phyloP scores from a whole-genome alignment of 148 eudicot species.

The Cornus controversa region DNA sequence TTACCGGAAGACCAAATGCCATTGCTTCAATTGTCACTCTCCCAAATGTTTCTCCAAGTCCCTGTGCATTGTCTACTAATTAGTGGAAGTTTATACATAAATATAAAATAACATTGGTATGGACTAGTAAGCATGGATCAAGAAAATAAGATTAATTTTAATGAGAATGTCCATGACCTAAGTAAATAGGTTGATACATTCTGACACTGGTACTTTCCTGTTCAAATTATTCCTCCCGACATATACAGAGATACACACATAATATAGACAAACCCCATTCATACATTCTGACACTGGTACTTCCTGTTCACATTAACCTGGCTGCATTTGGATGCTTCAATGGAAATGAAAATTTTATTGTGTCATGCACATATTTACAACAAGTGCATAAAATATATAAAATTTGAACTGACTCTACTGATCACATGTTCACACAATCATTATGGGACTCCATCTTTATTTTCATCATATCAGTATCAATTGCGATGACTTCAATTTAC shows the following conservation, averaged over 20 bases:
- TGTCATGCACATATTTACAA: neutral
- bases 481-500: neutral
- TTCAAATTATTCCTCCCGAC: neutral
- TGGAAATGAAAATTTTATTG: neutral
- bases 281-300: too few relatives aligned
- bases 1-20: constrained; percentile 97
- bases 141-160: neutral
- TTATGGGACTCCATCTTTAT: neutral
- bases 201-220: neutral
- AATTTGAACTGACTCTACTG: neutral
- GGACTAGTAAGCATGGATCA: neutral
- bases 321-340: neutral
- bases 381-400: neutral
- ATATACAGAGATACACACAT: neutral
- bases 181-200: neutral
- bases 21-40: constrained; percentile 97
- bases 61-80: constrained; percentile 41
- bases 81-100: neutral
- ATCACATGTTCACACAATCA: neutral
- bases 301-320: too few relatives aligned
- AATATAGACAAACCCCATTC: constrained; percentile 2
- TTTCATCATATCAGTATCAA: neutral
- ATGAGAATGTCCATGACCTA: neutral
- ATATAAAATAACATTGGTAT: neutral
- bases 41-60: constrained; percentile 98